These are phyloP conservation scores for Blastobotrys chiropterorum DNA, from an alignment of 805 yeast genomes.

Conservation along the genomic window DNA sequence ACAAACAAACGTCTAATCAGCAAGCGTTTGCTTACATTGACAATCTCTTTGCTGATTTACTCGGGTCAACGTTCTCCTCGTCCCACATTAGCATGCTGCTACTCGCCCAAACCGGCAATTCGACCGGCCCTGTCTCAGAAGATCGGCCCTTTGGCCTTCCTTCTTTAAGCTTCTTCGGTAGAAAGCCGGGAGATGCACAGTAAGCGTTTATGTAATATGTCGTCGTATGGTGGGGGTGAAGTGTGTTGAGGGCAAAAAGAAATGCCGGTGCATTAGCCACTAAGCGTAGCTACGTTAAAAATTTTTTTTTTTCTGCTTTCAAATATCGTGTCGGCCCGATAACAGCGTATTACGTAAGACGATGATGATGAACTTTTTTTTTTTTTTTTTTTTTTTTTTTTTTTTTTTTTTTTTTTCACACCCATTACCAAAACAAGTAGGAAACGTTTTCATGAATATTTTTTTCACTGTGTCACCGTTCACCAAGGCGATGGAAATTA, in stretches of 20 bases:
- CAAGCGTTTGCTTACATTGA: background rate
- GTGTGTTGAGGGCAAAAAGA: background rate
- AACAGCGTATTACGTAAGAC: background rate
- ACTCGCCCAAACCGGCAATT: no score
- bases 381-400: background rate
- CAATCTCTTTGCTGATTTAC: background rate
- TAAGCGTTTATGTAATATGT: background rate
- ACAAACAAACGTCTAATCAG: background rate
- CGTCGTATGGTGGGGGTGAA: background rate
- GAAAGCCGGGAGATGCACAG: background rate
- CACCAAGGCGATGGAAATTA: no score
- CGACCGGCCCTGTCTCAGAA: background rate
- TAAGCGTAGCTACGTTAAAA: no score
- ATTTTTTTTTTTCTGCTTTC: no score
- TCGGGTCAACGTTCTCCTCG: background rate
- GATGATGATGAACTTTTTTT: background rate
- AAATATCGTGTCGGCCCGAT: background rate
- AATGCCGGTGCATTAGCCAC: no score
- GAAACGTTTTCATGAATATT: no score
- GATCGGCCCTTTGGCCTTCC: background rate
- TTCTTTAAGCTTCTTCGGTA: background rate
- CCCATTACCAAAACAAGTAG: background rate
- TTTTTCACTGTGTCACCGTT: no score
- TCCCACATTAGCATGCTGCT: no score
- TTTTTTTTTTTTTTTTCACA: background rate